Evolutionary conservation across 208 protist species (phyloP).

Genomic region (Jaenimonas drosophilae): DNA sequence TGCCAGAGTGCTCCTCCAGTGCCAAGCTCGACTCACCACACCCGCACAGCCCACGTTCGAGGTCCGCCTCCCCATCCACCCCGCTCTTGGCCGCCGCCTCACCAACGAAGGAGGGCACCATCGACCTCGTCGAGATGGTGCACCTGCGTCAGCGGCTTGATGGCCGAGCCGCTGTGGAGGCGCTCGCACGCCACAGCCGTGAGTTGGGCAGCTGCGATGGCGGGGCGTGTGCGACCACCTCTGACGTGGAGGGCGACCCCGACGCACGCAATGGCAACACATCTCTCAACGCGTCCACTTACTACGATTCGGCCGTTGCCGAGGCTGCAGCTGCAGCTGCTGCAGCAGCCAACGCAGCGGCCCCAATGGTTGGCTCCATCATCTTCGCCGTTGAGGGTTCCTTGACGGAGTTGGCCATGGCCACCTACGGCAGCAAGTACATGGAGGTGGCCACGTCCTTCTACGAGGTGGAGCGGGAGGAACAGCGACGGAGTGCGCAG

Average conservation of each 20-base stretch:
- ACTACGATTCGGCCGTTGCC: background rate
- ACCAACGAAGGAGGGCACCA: too few relatives aligned
- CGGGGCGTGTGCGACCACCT: background rate
- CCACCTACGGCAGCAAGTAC: conserved; percentile 34
- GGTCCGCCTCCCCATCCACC: too few relatives aligned
- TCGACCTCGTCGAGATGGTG: too few relatives aligned
- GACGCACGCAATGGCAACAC: background rate
- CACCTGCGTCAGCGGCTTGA: too few relatives aligned
- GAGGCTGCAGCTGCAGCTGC: background rate
- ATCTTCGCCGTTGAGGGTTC: conserved; percentile 28
- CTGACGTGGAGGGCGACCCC: background rate
- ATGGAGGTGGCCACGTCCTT: conserved; percentile 17
- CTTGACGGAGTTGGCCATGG: conserved; percentile 20
- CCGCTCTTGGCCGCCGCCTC: too few relatives aligned
- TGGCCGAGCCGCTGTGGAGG: too few relatives aligned
- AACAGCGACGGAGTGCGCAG: conserved; percentile 15
- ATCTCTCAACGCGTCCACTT: background rate
- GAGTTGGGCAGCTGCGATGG: background rate
- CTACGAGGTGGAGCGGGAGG: conserved; percentile 25
- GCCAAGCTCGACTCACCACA: too few relatives aligned
- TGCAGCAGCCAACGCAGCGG: conserved; percentile 2
- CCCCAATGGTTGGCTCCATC: conserved; percentile 14
- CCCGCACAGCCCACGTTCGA: too few relatives aligned
- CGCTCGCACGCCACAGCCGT: too few relatives aligned
- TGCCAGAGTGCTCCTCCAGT: too few relatives aligned